Base-by-base conservation (phyloP, 1,284 basidiomycete genomes). In the Sanghuangporus sanghuang region DNA sequence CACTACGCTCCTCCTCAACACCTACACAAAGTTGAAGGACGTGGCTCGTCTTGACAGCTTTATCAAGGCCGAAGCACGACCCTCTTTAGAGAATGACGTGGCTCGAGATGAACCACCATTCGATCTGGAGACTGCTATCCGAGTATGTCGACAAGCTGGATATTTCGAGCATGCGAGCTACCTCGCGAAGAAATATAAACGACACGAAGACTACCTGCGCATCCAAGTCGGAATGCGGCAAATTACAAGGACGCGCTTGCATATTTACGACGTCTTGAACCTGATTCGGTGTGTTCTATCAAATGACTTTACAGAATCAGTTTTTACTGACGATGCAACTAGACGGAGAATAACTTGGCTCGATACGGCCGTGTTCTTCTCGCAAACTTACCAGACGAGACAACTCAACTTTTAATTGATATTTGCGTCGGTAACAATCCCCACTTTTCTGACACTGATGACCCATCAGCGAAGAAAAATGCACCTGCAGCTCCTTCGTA, bases 21-120 rank as follows among this genome's bases (percentile, higher is more conserved):
- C 96, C 40, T 99, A 98, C 75, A 97, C 96, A 53, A 99, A 99
- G 74, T 87, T 97, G 16, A 95, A 95, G 66, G 96, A 99, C 70
- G 88, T 95, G 14, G 78, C 85, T 0, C 86, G 94, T 9, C 85
- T 98, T 1, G 95, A 98, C 71, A 86, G 82, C 61, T 99, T 99
- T 75, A 93, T 98, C 78, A 93, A 92, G 74, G 88, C 92, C 1
- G 92, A 94, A 72, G 85, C 90, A 2, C 72, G 77, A 32, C 76
- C 71, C 65, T 71, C 74, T 68, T 72, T 74, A 67, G 69, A 76
- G 60, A 72, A 75, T 18, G 75, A 79, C 12, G 71, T 71, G 11
- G 78, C 76, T 40, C 73, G 74, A 8, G 84, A 85, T 56, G 93
- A 93, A 70, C 82, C 96, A 1, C 95, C 95, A 0, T 99, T 99